Evolutionary conservation across 2,329 filamentous ascomycete species (phyloP).

Genomic region (Dactylellina leptospora): DNA sequence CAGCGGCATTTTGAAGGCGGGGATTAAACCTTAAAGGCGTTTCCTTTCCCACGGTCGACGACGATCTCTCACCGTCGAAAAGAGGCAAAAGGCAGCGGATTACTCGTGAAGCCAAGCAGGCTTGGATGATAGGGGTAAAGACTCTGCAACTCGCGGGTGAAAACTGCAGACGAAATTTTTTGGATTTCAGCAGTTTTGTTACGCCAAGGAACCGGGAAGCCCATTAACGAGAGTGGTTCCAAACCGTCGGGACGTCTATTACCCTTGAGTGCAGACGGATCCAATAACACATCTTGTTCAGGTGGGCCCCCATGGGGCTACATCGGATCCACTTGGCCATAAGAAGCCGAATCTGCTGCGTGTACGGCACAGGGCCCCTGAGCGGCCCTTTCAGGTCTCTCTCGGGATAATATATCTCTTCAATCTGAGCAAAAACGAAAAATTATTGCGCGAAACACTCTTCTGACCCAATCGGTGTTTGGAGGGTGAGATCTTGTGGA

Average conservation of each 20-base stretch:
- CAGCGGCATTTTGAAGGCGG: too few species aligned
- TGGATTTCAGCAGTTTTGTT: conserved; percentile 14
- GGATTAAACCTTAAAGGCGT: conserved; percentile 15
- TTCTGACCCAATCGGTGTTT: conserved; percentile 42
- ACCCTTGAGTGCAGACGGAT: conserved; percentile 21
- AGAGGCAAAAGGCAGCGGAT: background rate
- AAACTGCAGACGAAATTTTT: background rate
- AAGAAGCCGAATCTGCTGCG: conserved; percentile 13
- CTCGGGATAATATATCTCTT: conserved; percentile 40
- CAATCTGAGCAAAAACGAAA: background rate
- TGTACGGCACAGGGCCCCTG: conserved; percentile 38
- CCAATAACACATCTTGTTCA: conserved; percentile 31
- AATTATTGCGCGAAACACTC: conserved; percentile 37
- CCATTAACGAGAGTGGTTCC: conserved; percentile 50
- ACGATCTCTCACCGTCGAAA: conserved; percentile 24
- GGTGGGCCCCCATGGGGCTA: conserved; percentile 18
- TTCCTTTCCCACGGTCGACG: conserved; percentile 37
- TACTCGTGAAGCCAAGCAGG: background rate
- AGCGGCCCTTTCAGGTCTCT: conserved; percentile 9
- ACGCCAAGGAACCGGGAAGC: conserved; percentile 35
- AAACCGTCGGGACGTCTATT: conserved; percentile 37
- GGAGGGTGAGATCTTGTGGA: conserved; percentile 14
- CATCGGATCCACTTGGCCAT: conserved; percentile 2
- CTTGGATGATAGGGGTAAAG: conserved; percentile 17
- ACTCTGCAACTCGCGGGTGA: too few species aligned